These are phyloP conservation scores for Monosporozyma aerobia DNA, from an alignment of 805 yeast genomes.

Conservation along the genomic window DNA sequence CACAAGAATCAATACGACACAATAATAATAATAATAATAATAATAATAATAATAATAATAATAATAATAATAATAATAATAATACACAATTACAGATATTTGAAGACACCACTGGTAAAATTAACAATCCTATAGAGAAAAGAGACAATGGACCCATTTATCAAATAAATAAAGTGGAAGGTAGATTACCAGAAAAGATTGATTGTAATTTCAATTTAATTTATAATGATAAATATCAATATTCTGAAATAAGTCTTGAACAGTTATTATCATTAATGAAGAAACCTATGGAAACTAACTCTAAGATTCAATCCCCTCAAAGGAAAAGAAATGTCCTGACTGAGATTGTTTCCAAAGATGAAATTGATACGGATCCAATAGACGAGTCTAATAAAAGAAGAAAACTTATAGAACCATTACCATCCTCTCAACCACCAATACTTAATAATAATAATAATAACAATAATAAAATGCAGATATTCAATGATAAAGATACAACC, in stretches of 20 bases:
- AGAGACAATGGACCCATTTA: slow-evolving; percentile 28
- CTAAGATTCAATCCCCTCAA: slow-evolving; percentile 3
- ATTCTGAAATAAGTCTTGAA: slow-evolving; percentile 49
- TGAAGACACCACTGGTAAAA: slow-evolving; percentile 12
- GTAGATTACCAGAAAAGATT: slow-evolving; percentile 51
- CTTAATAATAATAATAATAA: neutral
- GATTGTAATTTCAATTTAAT: slow-evolving; percentile 52
- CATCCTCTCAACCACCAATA: slow-evolving; percentile 5
- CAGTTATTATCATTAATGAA: slow-evolving; percentile 55
- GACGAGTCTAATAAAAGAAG: neutral
- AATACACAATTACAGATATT: slow-evolving; percentile 1
- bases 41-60: too few species aligned
- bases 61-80: slow-evolving; percentile 25
- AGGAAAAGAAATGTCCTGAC: slow-evolving; percentile 4
- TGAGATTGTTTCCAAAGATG: neutral
- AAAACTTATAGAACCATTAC: neutral
- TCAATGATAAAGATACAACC: slow-evolving; percentile 1
- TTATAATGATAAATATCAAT: slow-evolving; percentile 31
- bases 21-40: slow-evolving; percentile 22
- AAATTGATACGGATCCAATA: neutral
- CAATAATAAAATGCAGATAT: neutral
- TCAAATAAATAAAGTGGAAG: slow-evolving; percentile 44
- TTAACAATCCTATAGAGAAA: neutral
- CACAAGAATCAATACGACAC: slow-evolving; percentile 28
- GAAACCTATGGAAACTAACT: slow-evolving; percentile 15